Conservation (phyloP, 2,329 filamentous ascomycete genomes). For the Apiospora rasikravindrae region DNA sequence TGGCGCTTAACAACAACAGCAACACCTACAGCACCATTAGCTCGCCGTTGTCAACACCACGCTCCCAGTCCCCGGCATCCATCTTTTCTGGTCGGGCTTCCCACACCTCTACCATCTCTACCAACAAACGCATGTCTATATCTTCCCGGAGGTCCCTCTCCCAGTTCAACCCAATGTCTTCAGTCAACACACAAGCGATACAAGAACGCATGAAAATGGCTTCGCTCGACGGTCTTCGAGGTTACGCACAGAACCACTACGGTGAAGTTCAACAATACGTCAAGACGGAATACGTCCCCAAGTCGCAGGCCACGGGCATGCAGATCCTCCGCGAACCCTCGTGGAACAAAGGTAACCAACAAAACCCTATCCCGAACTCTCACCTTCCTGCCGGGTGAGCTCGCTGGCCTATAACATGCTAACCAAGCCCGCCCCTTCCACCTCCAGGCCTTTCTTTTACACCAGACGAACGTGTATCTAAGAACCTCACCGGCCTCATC, state of each 20-base stretch:
- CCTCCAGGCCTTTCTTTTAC: conserved; percentile 65
- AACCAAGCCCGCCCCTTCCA: conserved; percentile 18
- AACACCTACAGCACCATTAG: conserved; percentile 52
- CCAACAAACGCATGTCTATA: conserved; percentile 56
- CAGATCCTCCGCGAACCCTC: conserved; percentile 66
- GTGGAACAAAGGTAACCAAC: conserved; percentile 65
- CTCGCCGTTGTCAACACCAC: conserved; percentile 60
- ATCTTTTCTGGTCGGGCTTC: conserved; percentile 53
- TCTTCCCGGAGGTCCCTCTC: conserved; percentile 56
- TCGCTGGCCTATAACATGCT: conserved; percentile 22
- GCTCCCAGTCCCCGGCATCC: conserved; percentile 55
- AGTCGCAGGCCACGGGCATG: conserved; percentile 61
- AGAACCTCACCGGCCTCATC: conserved; percentile 70
- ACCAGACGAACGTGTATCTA: conserved; percentile 65
- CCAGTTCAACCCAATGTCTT: conserved; percentile 60
- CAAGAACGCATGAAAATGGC: conserved; percentile 66
- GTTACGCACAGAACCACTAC: conserved; percentile 63
- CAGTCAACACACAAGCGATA: conserved; percentile 61
- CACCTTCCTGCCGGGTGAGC: conserved; percentile 18
- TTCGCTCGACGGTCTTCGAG: conserved; percentile 63
- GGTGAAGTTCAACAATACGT: conserved; percentile 59
- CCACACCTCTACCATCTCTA: conserved; percentile 54
- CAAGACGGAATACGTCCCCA: conserved; percentile 58
- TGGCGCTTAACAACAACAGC: conserved; percentile 47
- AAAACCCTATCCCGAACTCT: conserved; percentile 17